phyloP scores from a whole-genome alignment of 73 alveolate species.

The Paraurostyla sp. region DNA sequence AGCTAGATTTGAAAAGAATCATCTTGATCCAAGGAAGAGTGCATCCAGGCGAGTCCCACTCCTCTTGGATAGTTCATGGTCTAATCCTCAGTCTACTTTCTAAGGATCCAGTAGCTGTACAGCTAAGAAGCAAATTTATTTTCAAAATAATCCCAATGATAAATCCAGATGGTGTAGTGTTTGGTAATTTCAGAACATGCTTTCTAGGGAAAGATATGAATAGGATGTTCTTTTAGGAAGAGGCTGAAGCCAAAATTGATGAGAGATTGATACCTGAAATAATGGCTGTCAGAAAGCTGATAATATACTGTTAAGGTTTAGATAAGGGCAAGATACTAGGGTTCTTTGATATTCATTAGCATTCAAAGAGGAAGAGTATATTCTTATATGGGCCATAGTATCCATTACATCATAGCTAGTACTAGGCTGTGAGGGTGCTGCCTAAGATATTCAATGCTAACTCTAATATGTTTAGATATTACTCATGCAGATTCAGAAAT shows the following conservation, averaged over 20 bases:
- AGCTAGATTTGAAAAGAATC: conserved; percentile 64
- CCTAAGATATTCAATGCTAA: conserved; percentile 64
- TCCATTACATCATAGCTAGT: conserved; percentile 67
- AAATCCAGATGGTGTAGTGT: conserved; percentile 87
- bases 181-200: conserved; percentile 84
- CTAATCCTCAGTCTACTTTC: conserved; percentile 69
- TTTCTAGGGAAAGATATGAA: conserved; percentile 86
- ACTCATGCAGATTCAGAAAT: conserved; percentile 78
- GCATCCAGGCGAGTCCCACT: conserved; percentile 86
- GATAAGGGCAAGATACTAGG: conserved; percentile 38
- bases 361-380: conserved; percentile 70
- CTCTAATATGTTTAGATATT: conserved; percentile 67
- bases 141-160: conserved; percentile 85
- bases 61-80: conserved; percentile 81
- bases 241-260: conserved; percentile 54
- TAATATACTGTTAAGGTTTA: conserved; percentile 16
- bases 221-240: conserved; percentile 79
- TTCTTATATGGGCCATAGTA: conserved; percentile 81
- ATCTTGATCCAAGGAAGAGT: conserved; percentile 74
- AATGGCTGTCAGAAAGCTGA: conserved; percentile 13
- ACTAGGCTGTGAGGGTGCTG: conserved; percentile 64
- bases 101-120: conserved; percentile 72
- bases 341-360: conserved; percentile 78
- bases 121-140: conserved; percentile 75
- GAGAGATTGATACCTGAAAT: conserved; percentile 55